Evolutionary conservation across 1,284 basidiomycete species (phyloP), one percentile per base, ranked within the genome.

Genomic region (Tilletia caries): DNA sequence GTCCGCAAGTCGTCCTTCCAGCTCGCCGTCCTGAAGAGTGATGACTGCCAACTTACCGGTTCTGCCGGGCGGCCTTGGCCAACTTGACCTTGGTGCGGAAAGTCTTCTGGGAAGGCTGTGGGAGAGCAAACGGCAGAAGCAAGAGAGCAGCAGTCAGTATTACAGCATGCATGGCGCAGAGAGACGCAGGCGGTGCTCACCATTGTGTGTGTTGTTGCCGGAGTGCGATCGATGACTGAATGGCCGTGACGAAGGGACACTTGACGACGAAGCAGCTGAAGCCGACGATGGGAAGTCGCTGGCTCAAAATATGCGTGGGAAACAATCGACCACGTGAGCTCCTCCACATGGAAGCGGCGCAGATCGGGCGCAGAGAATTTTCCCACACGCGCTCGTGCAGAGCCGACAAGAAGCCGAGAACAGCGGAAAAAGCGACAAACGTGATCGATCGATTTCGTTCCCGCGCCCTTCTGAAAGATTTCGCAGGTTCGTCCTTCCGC

Each of bases 81-180:
- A 98, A 92, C 85, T 91, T 95, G 85, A 91, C 90, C 89, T 98
- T 96, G 83, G 91, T 93, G 84, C 92, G 89, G 90, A 97, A 97
- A 74, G 92, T 89, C 88, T 98, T 98, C 89, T 97, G 92, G 84
- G 94, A 97, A 86, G 95, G 95, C 95, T 73, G 69, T 65, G 15
- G 43, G 32, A 18, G 32, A 15, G 3, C 58, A 33, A 34, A 15
- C n/a, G 52, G 25, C 2, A 18, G n/a, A 34, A 34, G 13, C 29
- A 62, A 29, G 2, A 37, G 32, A 29, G 29, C n/a, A 6, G 8
- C 27, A 23, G 3, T 54, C n/a, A 54, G 52, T 23, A 54, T 23
- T 23, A 27, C 0, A 29, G 5, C 52, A 41, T 41, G 37, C 37
- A 41, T 41, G n/a, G n/a, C n/a, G n/a, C n/a, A n/a, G n/a, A n/a